Evolutionary conservation across 2,329 filamentous ascomycete species (phyloP), one percentile per base, ranked within the genome.

Genomic region (Ophiocordyceps sinensis): DNA sequence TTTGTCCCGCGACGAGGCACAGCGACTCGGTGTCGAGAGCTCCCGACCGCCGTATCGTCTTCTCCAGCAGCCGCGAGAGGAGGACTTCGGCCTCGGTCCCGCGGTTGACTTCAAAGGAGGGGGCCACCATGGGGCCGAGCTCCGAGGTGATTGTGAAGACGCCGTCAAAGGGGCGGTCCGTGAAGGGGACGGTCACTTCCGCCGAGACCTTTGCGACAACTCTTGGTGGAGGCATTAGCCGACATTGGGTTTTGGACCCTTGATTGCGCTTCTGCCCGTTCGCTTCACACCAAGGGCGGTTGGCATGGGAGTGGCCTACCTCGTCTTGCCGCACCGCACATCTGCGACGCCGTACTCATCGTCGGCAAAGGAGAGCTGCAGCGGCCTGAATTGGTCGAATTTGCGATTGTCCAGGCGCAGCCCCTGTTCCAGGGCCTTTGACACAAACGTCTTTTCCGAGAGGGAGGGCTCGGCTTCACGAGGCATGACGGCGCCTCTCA

Each of bases 21-120:
- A 98, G 73, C 4, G 88, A 94, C 63, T 98, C 91, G 29, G 88
- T 94, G 60, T 96, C 89, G 34, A 98, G 76, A 7, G 91, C 89
- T 51, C 83, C 83, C 1, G 88, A 94, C 45, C 91, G 81, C 35
- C 91, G 87, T 45, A 96, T 78, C 9, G 91, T 89, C 65, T 94
- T 94, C 61, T 98, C 91, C 17, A 98, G 79, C 35, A 91, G 75
- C 29, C 89, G 80, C 10, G 88, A 87, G 26, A 96, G 77, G 35
- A 94, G 74, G 3, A 88, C 72, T 64, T 96, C 91, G 42, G 82
- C 75, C 52, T 93, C 84, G 47, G 82, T 88, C 38, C 83, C 82
- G 41, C 86, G 76, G 60, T 84, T 85, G 50, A 83, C 76, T 61
- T 95, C 88, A 63, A 94, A 94, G 29, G 84, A 80, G 13, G 91